Conservation (phyloP, 2,329 filamentous ascomycete species). For the Penicillium freii region DNA sequence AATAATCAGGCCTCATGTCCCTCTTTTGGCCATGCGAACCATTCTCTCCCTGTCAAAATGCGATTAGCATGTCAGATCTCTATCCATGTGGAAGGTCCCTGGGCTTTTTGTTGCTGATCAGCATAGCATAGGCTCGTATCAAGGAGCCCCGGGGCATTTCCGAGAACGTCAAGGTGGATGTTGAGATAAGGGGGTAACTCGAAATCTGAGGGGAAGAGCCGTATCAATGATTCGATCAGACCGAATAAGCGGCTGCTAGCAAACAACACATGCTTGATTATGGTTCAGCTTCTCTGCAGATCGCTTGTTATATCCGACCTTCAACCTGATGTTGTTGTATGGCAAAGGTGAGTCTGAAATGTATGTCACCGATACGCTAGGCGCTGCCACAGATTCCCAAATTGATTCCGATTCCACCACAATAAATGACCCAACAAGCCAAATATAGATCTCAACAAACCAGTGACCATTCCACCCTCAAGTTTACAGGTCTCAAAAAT, state of each 20-base stretch:
- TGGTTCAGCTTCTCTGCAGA: too few species aligned
- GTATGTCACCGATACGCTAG: too few species aligned
- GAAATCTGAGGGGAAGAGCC: background rate
- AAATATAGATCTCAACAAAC: background rate
- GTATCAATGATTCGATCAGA: too few species aligned
- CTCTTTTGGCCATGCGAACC: background rate
- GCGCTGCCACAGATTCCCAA: too few species aligned
- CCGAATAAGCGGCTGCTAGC: too few species aligned
- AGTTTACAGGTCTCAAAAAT: background rate
- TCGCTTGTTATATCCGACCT: too few species aligned
- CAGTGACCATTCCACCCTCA: background rate
- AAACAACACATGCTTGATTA: too few species aligned
- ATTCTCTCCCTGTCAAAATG: too few species aligned
- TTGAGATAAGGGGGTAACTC: background rate
- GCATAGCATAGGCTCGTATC: background rate
- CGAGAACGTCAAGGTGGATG: background rate
- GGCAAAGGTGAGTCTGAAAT: too few species aligned
- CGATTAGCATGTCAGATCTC: too few species aligned
- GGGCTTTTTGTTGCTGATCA: background rate
- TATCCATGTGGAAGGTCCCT: background rate
- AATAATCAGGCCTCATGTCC: background rate
- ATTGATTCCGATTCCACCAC: background rate
- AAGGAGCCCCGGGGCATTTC: background rate
- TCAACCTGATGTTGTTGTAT: background rate
- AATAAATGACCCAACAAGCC: background rate